These are phyloP conservation scores for Crinitomyces ghanaensis DNA, from an alignment of 805 yeast genomes.

Conservation along the genomic window DNA sequence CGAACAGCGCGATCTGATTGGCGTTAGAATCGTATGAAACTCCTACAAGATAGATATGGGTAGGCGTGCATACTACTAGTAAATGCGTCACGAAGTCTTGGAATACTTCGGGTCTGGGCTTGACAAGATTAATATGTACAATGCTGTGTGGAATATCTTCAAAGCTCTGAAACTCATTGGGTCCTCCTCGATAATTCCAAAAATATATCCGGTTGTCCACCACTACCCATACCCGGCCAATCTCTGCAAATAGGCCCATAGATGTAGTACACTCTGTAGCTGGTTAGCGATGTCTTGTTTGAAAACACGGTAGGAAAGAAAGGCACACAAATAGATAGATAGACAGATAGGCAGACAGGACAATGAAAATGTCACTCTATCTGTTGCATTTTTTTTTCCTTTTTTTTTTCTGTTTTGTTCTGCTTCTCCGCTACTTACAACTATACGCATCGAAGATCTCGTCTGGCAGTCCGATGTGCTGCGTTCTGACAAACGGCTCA, in stretches of 20 bases:
- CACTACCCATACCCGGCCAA: constrained; percentile 76
- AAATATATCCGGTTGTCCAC: constrained; percentile 70
- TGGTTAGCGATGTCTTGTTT: neutral
- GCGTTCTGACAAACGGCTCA: constrained; percentile 64
- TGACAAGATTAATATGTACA: constrained; percentile 61
- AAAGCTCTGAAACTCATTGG: constrained; percentile 64
- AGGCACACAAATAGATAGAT: too few relatives aligned
- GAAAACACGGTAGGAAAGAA: neutral
- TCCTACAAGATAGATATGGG: constrained; percentile 67
- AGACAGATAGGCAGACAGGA: neutral
- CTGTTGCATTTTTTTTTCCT: too few relatives aligned
- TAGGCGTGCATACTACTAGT: constrained; percentile 67
- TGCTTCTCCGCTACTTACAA: too few relatives aligned
- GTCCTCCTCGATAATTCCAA: constrained; percentile 64
- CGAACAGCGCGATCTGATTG: constrained; percentile 53
- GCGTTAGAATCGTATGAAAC: constrained; percentile 37
- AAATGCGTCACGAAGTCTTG: constrained; percentile 64
- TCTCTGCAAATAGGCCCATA: constrained; percentile 74
- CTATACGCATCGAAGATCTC: constrained; percentile 62
- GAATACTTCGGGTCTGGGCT: constrained; percentile 73
- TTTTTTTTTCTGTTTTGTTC: too few relatives aligned
- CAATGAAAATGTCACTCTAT: neutral
- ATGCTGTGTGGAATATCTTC: constrained; percentile 76
- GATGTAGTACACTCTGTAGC: constrained; percentile 51
- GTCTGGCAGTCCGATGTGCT: constrained; percentile 67